phyloP scores from a whole-genome alignment of 2,329 filamentous ascomycete genomes.

The Ilyonectria destructans region DNA sequence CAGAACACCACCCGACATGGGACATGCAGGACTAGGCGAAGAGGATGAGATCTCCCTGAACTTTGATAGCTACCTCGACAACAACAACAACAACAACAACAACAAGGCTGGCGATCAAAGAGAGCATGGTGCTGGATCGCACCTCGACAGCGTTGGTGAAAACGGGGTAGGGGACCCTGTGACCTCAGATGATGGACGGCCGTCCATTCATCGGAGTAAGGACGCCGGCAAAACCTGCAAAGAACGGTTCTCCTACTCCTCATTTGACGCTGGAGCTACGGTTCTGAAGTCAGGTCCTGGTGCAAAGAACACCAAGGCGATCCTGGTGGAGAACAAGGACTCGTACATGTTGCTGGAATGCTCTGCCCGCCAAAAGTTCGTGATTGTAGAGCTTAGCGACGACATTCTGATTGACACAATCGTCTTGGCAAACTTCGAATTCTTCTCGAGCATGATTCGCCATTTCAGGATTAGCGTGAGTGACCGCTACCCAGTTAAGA shows the following conservation, averaged over 20 bases:
- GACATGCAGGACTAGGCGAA: constrained; percentile 86
- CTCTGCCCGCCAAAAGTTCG: constrained; percentile 88
- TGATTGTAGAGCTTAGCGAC: constrained; percentile 95
- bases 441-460: constrained; percentile 97
- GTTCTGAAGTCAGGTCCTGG: constrained; percentile 91
- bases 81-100: constrained; percentile 38
- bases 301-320: constrained; percentile 89
- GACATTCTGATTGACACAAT: constrained; percentile 91
- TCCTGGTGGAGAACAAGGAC: constrained; percentile 97
- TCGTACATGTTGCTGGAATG: constrained; percentile 98
- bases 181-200: constrained; percentile 64
- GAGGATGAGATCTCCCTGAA: constrained; percentile 85
- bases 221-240: constrained; percentile 98
- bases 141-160: constrained; percentile 34
- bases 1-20: constrained; percentile 73
- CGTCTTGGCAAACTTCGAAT: constrained; percentile 98
- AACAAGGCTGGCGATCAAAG: constrained; percentile 35
- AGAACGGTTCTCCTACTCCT: constrained; percentile 97
- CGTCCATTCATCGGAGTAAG: constrained; percentile 80
- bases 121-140: constrained; percentile 6
- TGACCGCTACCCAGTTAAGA: constrained; percentile 93
- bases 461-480: constrained; percentile 93
- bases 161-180: constrained; percentile 58
- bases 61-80: constrained; percentile 61
- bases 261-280: constrained; percentile 96